Base-by-base conservation (phyloP, 768 basidiomycete genomes). In the Calocera viscosa region DNA sequence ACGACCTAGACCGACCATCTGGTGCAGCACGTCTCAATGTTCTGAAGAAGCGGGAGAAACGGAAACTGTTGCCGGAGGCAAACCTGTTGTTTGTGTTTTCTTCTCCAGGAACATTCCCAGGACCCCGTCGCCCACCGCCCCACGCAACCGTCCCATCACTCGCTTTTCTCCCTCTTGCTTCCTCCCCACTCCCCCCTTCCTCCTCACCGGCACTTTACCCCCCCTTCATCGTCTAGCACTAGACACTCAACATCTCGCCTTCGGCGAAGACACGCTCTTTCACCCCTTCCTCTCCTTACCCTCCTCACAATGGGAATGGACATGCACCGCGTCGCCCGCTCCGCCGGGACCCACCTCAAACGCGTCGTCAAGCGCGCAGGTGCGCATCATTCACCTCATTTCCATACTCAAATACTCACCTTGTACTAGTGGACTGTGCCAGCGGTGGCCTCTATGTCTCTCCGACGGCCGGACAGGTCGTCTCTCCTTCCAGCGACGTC, bases 381-480 rank as follows among this genome's bases (percentile, higher is more conserved):
- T 60, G 11, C 53, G 53, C 30, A 26, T 32, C 30, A 60, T 60
- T 10, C 5, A 28, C 24, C 26, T 5, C 24, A 8, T 60, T 60
- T 8, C 24, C 30, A 16, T 16, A 30, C 16, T 16, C 30, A 60
- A 32, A 60, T 60, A 10, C 53, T 60, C 53, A 60, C 19, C 11
- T 60, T 16, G 7, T 10, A 16, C 16, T 30, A 60, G 26, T 60
- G 30, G 66, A 33, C 39, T 70, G 69, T 64, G 64, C 69, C 40
- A 66, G 53, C 22, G 75, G 74, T 47, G 76, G 72, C 64, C 73
- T 78, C 24, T 78, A 78, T 70, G 63, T 67, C 32, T 74, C 64
- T 64, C 77, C 77, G 39, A 73, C 69, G 35, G 64, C 69, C 1
- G 65, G 71, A 38, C 38, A 68, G 33, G 68, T 65, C 30, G 67